Evolutionary conservation across 495 filamentous ascomycete genomes (phyloP), one percentile per base, ranked within the genome.

Genomic region (Cercophora samala): DNA sequence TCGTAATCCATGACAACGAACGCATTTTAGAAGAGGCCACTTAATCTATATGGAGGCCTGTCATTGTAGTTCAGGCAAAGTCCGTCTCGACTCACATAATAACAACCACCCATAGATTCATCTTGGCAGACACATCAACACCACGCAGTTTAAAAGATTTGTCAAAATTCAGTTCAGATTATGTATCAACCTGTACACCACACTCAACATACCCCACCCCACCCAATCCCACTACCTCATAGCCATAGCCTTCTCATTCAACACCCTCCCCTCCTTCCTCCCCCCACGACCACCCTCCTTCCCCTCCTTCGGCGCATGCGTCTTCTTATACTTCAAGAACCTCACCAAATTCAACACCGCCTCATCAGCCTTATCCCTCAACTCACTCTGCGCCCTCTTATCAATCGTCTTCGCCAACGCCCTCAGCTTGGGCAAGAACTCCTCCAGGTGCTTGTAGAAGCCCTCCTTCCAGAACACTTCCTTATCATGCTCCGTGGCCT

Each of bases 321-420:
- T 86, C 71, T 81, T 82, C 77, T 88, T 89, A 68, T 89, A 89
- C 62, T 76, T 69, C 60, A 88, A 81, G 70, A 88, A 89, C 68
- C 86, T 77, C 21, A 67, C 72, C 64, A 89, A 76, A 70, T 89
- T 89, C 66, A 86, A 51, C 23, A 77, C 63, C 17, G 80, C 84
- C 69, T 89, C 87, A 63, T 89, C 87, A 15, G 83, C 81, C 69
- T 83, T 79, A 19, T 70, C 68, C 24, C 87, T 78, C 65, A 88
- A 64, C 70, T 87, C 86, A 5, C 71, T 69, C 54, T 77, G 77
- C 64, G 79, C 80, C 56, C 82, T 78, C 77, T 84, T 88, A 69
- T 89, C 85, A 53, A 89, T 77, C 1, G 68, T 75, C 75, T 85
- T 88, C 26, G 82, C 79, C 74, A 82, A 78, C 25, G 77, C 74